Conservation (phyloP, 2,329 filamentous ascomycete genomes). For the Lachnellula hyalina region DNA sequence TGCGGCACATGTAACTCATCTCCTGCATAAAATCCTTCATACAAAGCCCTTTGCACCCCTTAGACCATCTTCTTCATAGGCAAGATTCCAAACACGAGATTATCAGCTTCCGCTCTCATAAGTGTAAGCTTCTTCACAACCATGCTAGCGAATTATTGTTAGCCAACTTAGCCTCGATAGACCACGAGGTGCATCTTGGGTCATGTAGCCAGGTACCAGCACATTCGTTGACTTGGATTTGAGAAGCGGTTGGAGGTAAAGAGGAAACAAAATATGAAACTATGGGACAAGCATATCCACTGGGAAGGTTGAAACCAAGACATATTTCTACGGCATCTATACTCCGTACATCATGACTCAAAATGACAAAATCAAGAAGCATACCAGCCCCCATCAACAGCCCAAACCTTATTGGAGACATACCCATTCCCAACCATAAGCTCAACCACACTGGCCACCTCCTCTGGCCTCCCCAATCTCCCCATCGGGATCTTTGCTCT, state of each 20-base stretch:
- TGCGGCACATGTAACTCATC: background rate
- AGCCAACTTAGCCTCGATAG: constrained; percentile 1
- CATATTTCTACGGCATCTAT: no score
- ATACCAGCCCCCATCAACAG: constrained; percentile 35
- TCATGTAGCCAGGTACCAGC: background rate
- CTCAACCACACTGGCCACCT: constrained; percentile 42
- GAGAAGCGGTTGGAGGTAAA: no score
- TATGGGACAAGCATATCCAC: no score
- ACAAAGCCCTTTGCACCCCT: constrained; percentile 1
- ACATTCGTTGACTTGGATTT: background rate
- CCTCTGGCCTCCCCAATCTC: constrained; percentile 39
- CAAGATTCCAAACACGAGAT: constrained; percentile 7
- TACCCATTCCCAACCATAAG: constrained; percentile 43
- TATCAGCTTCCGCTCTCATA: constrained; percentile 2
- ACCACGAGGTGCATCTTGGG: background rate
- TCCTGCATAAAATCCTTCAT: constrained; percentile 2
- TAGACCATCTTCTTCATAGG: background rate
- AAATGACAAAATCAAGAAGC: background rate
- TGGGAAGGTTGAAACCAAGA: no score
- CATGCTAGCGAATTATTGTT: constrained; percentile 6
- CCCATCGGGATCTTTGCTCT: constrained; percentile 39
- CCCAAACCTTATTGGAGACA: constrained; percentile 41
- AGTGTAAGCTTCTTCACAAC: constrained; percentile 8
- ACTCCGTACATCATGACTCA: no score
- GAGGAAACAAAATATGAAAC: no score